Base-by-base conservation (phyloP, 2,329 filamentous ascomycete genomes). In the Penicillium psychrosexuale region DNA sequence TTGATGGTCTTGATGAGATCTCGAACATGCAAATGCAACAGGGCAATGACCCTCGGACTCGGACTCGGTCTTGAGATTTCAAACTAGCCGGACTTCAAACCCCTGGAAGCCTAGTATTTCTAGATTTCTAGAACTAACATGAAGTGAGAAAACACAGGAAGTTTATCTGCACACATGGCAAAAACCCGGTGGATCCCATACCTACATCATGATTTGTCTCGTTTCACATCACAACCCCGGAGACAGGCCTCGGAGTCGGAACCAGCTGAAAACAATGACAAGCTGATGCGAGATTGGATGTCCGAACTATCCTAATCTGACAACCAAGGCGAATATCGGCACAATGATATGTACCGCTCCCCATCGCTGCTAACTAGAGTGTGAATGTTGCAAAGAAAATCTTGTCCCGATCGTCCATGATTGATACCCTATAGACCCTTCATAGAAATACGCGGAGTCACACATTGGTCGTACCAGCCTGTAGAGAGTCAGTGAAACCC, bases 41-140 rank as follows among this genome's bases (percentile, higher is more conserved):
- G 47, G 37, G 39, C 3, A 19, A 44, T 24, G 40, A 47, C 45
- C 22, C 11, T 60, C 59, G 59, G 59, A 60, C 37, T 61, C 59
- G 57, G 59, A 55, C 24, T 58, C 59, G 51, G 57, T 12, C 31
- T 55, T 53, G 17, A 40, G 13, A 51, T 53, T 53, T 19, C 40
- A 40, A 44, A 51, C 48, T 33, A 27, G 30, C 12, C 8, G 22
- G 40, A 37, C 27, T 40, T 28, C 19, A 19, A 55, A 24, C 2
- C 24, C n/a, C 36, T 33, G 31, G 45, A 19, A 22, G 28, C 9
- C 43, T 22, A 19, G 28, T 5, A 19, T 12, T 24, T 38, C 2
- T 3, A 28, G 1, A n/a, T 15, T 31, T 28, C 8, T 5, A 28
- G n/a, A 33, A n/a, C n/a, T 24, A 30, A 45, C 47, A 36, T 30